Evolutionary conservation across 306 rosid species (phyloP).

Genomic region (Senna tora): DNA sequence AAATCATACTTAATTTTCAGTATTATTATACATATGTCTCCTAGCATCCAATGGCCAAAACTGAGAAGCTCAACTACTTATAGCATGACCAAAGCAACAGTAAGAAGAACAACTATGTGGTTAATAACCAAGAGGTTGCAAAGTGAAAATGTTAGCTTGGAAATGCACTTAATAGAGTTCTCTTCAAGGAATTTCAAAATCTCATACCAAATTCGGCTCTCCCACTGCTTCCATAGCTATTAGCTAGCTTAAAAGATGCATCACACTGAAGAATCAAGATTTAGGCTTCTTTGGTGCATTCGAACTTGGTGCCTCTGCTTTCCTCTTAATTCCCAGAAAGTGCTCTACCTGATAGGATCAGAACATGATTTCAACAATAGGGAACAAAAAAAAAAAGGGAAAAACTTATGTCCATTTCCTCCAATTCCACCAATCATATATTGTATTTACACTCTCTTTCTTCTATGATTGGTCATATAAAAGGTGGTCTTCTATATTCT

Average conservation of each 20-base stretch:
- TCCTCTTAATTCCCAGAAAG: conserved; percentile 91
- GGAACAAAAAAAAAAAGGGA: too few relatives aligned
- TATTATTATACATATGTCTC: background rate
- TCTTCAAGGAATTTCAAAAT: background rate
- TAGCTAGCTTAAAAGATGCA: conserved; percentile 36
- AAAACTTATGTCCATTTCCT: too few relatives aligned
- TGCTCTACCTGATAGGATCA: conserved; percentile 74
- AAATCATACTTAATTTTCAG: background rate
- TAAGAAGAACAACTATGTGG: background rate
- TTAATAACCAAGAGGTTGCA: background rate
- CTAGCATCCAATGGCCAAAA: background rate
- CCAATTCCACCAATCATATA: too few relatives aligned
- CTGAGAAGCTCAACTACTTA: background rate
- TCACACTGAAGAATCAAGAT: conserved; percentile 42
- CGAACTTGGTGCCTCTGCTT: conserved; percentile 61
- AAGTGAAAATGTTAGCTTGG: background rate
- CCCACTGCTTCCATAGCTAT: conserved; percentile 10
- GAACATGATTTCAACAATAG: background rate
- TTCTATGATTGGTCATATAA: too few relatives aligned
- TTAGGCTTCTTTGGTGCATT: conserved; percentile 67
- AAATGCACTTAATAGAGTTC: background rate
- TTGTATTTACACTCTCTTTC: too few relatives aligned
- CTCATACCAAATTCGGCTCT: background rate
- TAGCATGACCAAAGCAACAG: background rate
- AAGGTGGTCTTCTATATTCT: too few relatives aligned